Evolutionary conservation across 1,139 yeast genomes (phyloP), one percentile per base, ranked within the genome.

Genomic region (Debaryomyces udenii): DNA sequence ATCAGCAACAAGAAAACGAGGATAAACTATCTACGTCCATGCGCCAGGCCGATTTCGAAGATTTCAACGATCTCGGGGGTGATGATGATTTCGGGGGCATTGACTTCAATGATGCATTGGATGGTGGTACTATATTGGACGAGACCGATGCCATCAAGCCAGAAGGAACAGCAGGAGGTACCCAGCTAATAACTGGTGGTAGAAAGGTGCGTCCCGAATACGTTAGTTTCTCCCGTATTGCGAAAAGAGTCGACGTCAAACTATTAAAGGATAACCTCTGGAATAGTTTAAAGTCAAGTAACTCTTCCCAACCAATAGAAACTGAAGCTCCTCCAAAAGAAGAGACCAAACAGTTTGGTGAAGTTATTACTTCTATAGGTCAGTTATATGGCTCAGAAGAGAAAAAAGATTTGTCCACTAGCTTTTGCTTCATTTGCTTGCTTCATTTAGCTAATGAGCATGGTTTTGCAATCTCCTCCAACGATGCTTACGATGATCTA

Each of bases 371-470:
- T 7, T 72, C 74, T 20, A 75, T 83, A n/a, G 75, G 75, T n/a
- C 61, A 59, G 11, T 66, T 72, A 60, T 85, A 85, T 52, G 68
- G 74, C 2, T 59, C 66, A 3, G 84, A 79, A 38, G 68, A 76
- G 37, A 66, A 66, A 43, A 74, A 73, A 44, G 96, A 90, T 45
- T 65, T 90, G 7, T 86, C 96, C 1, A 89, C 96, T 0, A 85
- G 96, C 66, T 86, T 87, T 61, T 87, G 89, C 56, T 90, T 89
- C 56, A 87, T 89, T 45, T 87, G 96, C 56, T 66, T 88, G 47
- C 66, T 89, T 29, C 97, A 90, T 64, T 71, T 90, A 50, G 96
- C 97, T 7, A 90, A 90, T 57, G 97, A 90, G 57, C 88, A 89
- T 56, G 93, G 93, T 0, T 68, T 90, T 35, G 62, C 70, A 2